Conservation (phyloP, 768 basidiomycete species). For the Trametes meyenii region DNA sequence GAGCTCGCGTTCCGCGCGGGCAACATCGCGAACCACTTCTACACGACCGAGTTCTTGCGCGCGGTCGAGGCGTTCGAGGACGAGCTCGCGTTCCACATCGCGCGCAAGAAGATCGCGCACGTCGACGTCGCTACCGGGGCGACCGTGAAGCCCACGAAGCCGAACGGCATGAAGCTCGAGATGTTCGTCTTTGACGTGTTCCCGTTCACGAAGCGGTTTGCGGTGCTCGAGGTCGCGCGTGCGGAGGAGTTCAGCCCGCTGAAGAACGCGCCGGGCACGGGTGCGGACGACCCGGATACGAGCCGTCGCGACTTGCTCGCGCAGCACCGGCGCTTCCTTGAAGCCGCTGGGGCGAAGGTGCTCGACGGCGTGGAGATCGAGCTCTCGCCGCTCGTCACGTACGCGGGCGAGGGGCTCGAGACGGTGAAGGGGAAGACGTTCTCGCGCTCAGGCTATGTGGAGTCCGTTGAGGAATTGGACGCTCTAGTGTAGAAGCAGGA, state of each 20-base stretch:
- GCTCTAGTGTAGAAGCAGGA: slow-evolving; percentile 52
- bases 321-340: slow-evolving; percentile 86
- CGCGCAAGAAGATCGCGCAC: slow-evolving; percentile 94
- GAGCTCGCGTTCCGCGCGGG: slow-evolving; percentile 91
- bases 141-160: slow-evolving; percentile 74
- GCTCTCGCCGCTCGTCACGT: slow-evolving; percentile 84
- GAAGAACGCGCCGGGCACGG: slow-evolving; percentile 95
- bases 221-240: slow-evolving; percentile 87
- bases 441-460: slow-evolving; percentile 72
- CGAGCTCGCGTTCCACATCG: slow-evolving; percentile 95
- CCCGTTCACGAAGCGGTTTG: slow-evolving; percentile 81
- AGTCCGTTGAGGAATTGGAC: slow-evolving; percentile 70
- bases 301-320: slow-evolving; percentile 87
- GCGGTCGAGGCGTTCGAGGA: slow-evolving; percentile 80
- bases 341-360: slow-evolving; percentile 74
- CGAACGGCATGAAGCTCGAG: slow-evolving; percentile 99
- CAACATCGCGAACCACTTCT: slow-evolving; percentile 99
- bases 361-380: slow-evolving; percentile 83
- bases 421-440: slow-evolving; percentile 76
- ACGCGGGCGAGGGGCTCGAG: slow-evolving; percentile 91
- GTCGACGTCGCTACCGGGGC: slow-evolving; percentile 72
- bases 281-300: slow-evolving; percentile 87
- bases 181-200: slow-evolving; percentile 99
- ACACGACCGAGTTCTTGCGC: slow-evolving; percentile 84
- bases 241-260: slow-evolving; percentile 94